Percentiles rank a stretch among this genome's conserved stretches.
phyloP scores from a whole-genome alignment of 2,329 filamentous ascomycete species.

The Dactylella cylindrospora region DNA sequence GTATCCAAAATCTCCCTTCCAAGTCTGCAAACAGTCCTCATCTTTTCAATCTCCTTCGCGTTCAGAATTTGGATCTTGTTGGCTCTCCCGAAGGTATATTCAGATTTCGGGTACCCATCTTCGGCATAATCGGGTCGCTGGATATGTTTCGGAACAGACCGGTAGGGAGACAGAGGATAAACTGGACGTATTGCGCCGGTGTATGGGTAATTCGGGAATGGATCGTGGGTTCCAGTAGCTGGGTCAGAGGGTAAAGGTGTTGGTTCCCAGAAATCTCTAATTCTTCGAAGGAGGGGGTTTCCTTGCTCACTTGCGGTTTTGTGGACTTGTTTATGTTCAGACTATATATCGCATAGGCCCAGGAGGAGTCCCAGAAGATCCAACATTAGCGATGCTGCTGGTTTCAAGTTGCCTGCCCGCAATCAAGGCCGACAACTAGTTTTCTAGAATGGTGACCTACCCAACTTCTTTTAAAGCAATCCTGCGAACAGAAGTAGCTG shows the following conservation, averaged over 20 bases:
- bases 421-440: no score
- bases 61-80: slow-evolving; percentile 52
- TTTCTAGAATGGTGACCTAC: slow-evolving; percentile 57
- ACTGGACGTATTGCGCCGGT: slow-evolving; percentile 80
- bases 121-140: slow-evolving; percentile 82
- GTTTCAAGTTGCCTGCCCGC: background rate
- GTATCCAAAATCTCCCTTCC: slow-evolving; percentile 91
- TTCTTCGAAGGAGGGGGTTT: slow-evolving; percentile 68
- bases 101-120: slow-evolving; percentile 72
- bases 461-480: slow-evolving; percentile 99
- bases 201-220: slow-evolving; percentile 83
- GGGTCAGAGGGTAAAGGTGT: slow-evolving; percentile 59
- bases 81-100: slow-evolving; percentile 53
- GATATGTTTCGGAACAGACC: slow-evolving; percentile 77
- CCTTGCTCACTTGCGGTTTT: slow-evolving; percentile 75
- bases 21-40: slow-evolving; percentile 87
- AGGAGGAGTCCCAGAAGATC: slow-evolving; percentile 47
- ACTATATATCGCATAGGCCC: slow-evolving; percentile 57
- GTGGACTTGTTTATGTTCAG: slow-evolving; percentile 78
- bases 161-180: slow-evolving; percentile 74
- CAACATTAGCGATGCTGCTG: no score
- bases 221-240: slow-evolving; percentile 87
- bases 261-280: slow-evolving; percentile 84
- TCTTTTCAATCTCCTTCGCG: slow-evolving; percentile 56
- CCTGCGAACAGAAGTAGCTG: slow-evolving; percentile 96